Percentiles rank a stretch among this genome's conserved stretches.
phyloP scores from a whole-genome alignment of 495 filamentous ascomycete species.

The Aspergillus biplanus region DNA sequence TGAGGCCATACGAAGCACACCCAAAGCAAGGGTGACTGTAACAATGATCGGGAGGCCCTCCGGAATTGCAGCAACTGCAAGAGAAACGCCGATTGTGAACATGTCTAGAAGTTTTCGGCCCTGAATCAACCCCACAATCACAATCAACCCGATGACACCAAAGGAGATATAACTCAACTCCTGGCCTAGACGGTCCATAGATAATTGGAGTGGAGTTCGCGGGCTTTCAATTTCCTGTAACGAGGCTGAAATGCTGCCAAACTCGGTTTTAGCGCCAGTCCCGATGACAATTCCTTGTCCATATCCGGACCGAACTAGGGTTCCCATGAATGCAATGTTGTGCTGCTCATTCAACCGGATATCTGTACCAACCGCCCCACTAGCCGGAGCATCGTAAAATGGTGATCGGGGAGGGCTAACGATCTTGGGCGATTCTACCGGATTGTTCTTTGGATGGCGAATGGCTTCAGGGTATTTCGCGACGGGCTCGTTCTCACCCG shows the following conservation, averaged over 20 bases:
- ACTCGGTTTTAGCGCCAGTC: conserved; percentile 89
- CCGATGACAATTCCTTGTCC: conserved; percentile 95
- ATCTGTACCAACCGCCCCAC: conserved; percentile 65
- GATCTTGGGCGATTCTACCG: conserved; percentile 29
- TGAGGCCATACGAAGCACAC: conserved; percentile 93
- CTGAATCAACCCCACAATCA: conserved; percentile 83
- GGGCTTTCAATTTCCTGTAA: conserved; percentile 94
- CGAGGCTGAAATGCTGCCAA: conserved; percentile 92
- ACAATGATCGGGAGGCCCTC: conserved; percentile 98
- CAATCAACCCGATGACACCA: conserved; percentile 90
- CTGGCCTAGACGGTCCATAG: conserved; percentile 95
- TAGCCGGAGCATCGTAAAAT: conserved; percentile 62
- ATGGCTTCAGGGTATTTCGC: conserved; percentile 71
- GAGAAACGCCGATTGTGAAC: conserved; percentile 95
- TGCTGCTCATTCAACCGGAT: conserved; percentile 66
- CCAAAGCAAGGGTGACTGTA: conserved; percentile 91
- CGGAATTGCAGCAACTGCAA: conserved; percentile 95
- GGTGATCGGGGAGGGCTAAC: conserved; percentile 55
- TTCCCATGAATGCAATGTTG: conserved; percentile 98
- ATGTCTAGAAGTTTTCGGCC: conserved; percentile 90
- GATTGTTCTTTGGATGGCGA: conserved; percentile 28
- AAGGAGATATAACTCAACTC: conserved; percentile 96
- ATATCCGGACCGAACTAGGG: conserved; percentile 92
- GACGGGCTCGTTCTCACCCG: conserved; percentile 94
- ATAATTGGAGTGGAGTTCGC: conserved; percentile 86